Base-by-base conservation (phyloP, 208 protist species). In the Leishmania mexicana region DNA sequence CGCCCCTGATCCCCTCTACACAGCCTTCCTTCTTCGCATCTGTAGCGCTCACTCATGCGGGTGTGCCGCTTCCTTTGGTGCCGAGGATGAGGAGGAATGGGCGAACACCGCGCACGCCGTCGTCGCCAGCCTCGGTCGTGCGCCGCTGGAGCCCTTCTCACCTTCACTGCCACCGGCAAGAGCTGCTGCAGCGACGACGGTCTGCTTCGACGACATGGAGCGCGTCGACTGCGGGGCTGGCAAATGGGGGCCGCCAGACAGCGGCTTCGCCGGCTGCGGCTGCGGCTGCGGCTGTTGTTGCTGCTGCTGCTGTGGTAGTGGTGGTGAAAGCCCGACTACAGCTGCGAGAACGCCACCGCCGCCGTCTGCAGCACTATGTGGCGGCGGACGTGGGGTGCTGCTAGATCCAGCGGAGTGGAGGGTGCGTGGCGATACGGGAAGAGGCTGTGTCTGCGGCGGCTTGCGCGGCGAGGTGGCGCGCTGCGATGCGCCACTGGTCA, bases 61-160 rank as follows among this genome's bases (percentile, higher is more conserved):
- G n/a, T 65, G 73, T 15, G 78, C 83, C 38, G 83, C 83, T 64
- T 83, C 72, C 17, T 80, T 80, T 10, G 83, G 35, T n/a, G 64
- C 72, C 3, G 73, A 62, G 10, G 72, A 58, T 19, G 75, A 67
- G 13, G 64, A 71, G 35, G 62, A 80, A 45, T 73, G 21, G 10
- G 60, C 83, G 17, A 80, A 47, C n/a, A 77, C 67, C 4, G 83
- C 78, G 65, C 76, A 86, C 5, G 78, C 62, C 17, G 57, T 72
- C 6, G 64, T 80, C n/a, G 78, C 78, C 21, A 73, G 57, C 35
- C 31, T 68, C 1, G 78, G 35, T 0, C 79, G 64, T 31, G 38
- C 31, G 6, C 78, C 47, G 21, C 13, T 49, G 60, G 54, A 62
- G 35, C 71, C 60, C 4, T 65, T 79, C 1, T 79, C 78, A 35